A percentile compares a stretch with the other conserved stretches of the same genome.
Evolutionary conservation across 2,329 filamentous ascomycete genomes (phyloP).

Genomic region (Penicillium sp.): DNA sequence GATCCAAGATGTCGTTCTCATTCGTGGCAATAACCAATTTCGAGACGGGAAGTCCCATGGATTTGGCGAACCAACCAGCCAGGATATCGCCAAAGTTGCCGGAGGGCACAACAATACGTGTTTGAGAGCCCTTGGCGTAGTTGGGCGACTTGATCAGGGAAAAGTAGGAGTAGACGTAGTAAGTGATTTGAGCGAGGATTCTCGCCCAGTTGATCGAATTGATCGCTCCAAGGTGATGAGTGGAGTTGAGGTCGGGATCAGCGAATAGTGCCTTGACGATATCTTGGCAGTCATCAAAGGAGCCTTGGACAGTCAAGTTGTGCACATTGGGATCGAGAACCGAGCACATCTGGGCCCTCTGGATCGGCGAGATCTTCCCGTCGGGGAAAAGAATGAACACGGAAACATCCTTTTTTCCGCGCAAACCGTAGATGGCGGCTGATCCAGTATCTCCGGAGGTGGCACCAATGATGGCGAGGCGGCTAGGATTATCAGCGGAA

Average conservation of each 20-base stretch:
- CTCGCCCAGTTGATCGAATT: slow-evolving; percentile 87
- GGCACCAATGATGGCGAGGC: slow-evolving; percentile 78
- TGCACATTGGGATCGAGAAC: slow-evolving; percentile 81
- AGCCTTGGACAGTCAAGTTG: slow-evolving; percentile 81
- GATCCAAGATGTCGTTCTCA: slow-evolving; percentile 70
- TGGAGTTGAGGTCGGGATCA: slow-evolving; percentile 75
- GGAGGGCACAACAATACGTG: slow-evolving; percentile 85
- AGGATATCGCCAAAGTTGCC: slow-evolving; percentile 97
- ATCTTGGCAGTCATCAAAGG: slow-evolving; percentile 96
- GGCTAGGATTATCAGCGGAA: slow-evolving; percentile 57
- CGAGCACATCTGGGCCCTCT: slow-evolving; percentile 96
- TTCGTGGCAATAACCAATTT: slow-evolving; percentile 94
- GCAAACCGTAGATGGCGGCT: slow-evolving; percentile 88
- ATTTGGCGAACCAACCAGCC: slow-evolving; percentile 77
- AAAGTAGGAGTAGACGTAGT: slow-evolving; percentile 96
- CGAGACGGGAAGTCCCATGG: slow-evolving; percentile 81
- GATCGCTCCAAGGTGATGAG: slow-evolving; percentile 79
- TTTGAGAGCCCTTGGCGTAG: slow-evolving; percentile 53
- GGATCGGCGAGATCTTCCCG: slow-evolving; percentile 82
- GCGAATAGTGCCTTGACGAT: slow-evolving; percentile 90
- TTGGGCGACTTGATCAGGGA: slow-evolving; percentile 57
- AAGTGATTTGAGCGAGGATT: slow-evolving; percentile 92
- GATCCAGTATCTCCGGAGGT: slow-evolving; percentile 85
- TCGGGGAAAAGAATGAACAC: slow-evolving; percentile 93
- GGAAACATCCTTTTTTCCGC: slow-evolving; percentile 93